A percentile compares a stretch with the other conserved stretches of the same genome.
These are phyloP conservation scores for Neofusicoccum laricinum DNA, from an alignment of 2,329 filamentous ascomycete genomes.

Conservation along the genomic window DNA sequence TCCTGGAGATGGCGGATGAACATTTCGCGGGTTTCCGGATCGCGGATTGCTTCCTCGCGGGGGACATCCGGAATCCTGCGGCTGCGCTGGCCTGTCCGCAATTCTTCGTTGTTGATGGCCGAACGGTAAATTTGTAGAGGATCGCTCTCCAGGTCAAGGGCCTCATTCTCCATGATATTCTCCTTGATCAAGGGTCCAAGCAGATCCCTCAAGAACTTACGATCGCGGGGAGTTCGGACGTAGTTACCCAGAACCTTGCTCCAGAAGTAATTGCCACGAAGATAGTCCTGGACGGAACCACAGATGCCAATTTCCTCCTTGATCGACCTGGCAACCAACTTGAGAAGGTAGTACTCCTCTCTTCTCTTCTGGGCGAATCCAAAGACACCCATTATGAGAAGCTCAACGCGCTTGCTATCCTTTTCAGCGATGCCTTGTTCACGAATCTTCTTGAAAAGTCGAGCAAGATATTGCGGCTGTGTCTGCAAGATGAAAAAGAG, in stretches of 20 bases:
- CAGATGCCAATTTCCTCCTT: constrained; percentile 80
- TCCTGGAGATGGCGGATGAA: constrained; percentile 96
- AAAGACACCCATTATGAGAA: constrained; percentile 93
- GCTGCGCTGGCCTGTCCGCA: constrained; percentile 83
- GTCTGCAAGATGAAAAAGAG: constrained; percentile 97
- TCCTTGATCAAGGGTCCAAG: constrained; percentile 82
- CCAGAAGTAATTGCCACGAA: constrained; percentile 92
- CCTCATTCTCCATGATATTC: constrained; percentile 88
- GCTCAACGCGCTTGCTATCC: constrained; percentile 87
- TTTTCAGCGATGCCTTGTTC: constrained; percentile 85
- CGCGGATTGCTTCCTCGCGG: constrained; percentile 90
- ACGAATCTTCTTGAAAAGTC: constrained; percentile 79
- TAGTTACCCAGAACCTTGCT: constrained; percentile 82
- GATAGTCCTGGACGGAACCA: constrained; percentile 73
- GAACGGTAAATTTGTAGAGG: constrained; percentile 96
- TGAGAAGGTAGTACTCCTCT: constrained; percentile 95
- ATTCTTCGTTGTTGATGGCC: constrained; percentile 94
- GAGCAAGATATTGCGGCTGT: constrained; percentile 88
- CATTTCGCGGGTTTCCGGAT: constrained; percentile 84
- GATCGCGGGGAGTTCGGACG: constrained; percentile 83
- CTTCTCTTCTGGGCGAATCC: constrained; percentile 95
- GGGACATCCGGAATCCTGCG: constrained; percentile 79
- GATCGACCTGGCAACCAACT: constrained; percentile 77
- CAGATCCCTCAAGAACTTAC: constrained; percentile 86
- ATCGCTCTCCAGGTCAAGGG: constrained; percentile 90